Conservation (phyloP, 2,329 filamentous ascomycete genomes). For the Cercospora beticola region DNA sequence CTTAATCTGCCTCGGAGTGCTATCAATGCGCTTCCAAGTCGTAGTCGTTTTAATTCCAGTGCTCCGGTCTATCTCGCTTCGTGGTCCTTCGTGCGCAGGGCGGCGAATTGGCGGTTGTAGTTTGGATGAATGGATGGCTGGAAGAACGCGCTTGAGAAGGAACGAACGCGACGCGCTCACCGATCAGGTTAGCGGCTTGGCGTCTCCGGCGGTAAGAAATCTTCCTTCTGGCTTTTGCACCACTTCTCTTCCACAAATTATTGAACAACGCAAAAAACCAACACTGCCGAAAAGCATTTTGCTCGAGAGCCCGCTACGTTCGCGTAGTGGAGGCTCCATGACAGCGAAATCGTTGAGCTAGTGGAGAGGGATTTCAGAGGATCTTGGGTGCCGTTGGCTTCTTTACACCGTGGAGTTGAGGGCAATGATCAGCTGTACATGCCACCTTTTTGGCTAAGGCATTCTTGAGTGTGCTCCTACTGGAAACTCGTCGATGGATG, state of each 20-base stretch:
- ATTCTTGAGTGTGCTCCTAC: background rate
- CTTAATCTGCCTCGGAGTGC: background rate
- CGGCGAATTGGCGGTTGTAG: background rate
- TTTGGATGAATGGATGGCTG: background rate
- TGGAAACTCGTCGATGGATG: background rate
- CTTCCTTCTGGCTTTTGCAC: constrained; percentile 3
- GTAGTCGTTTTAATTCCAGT: background rate
- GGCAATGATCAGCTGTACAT: constrained; percentile 44
- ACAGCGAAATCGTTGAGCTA: constrained; percentile 43
- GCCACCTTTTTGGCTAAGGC: background rate
- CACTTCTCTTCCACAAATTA: constrained; percentile 28
- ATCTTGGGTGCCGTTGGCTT: constrained; percentile 42
- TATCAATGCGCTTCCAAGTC: background rate
- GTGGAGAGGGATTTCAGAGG: constrained; percentile 40
- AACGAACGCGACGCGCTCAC: constrained; percentile 10
- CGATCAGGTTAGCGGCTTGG: background rate
- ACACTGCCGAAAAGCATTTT: constrained; percentile 45
- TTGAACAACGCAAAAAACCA: constrained; percentile 41
- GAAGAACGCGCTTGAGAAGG: constrained; percentile 2
- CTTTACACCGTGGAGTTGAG: constrained; percentile 37
- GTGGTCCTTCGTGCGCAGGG: background rate
- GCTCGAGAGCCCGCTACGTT: constrained; percentile 39
- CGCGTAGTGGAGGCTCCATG: constrained; percentile 40
- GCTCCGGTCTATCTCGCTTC: background rate
- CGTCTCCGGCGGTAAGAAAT: constrained; percentile 11